Conservation (phyloP, 495 filamentous ascomycete genomes). For the Podospora australis region DNA sequence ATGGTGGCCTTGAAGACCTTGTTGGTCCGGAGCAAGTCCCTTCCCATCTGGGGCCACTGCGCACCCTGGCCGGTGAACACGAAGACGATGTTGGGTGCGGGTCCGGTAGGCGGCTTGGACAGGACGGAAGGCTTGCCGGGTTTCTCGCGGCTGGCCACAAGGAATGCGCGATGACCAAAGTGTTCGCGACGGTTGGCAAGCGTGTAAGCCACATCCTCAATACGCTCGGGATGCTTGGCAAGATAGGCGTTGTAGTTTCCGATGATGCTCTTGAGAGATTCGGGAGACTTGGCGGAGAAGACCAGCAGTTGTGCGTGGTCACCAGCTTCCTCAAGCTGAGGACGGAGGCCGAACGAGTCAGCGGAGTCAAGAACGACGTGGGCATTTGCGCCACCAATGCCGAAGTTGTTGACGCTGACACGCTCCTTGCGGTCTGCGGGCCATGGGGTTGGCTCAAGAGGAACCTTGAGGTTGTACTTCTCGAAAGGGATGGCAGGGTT, state of each 20-base stretch:
- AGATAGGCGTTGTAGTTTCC: not conserved
- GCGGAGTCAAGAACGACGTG: conserved; percentile 26
- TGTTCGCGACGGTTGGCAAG: conserved; percentile 14
- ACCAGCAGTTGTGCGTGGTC: no score
- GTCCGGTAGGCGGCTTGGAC: not conserved
- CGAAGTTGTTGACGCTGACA: conserved; percentile 47
- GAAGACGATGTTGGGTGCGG: conserved; percentile 3
- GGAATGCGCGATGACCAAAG: conserved; percentile 9
- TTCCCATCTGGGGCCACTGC: conserved; percentile 18
- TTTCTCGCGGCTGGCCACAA: not conserved
- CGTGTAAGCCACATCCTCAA: conserved; percentile 13
- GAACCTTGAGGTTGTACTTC: not conserved
- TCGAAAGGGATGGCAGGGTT: conserved; percentile 34
- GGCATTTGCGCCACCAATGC: conserved; percentile 49
- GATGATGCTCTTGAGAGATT: not conserved
- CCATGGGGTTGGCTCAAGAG: conserved; percentile 3
- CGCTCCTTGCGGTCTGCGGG: conserved; percentile 21
- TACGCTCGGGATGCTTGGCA: not conserved
- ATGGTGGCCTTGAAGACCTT: conserved; percentile 9
- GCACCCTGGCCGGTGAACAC: conserved; percentile 19
- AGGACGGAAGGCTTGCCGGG: not conserved
- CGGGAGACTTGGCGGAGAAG: not conserved
- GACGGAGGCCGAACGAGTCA: no score
- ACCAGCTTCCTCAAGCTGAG: no score
- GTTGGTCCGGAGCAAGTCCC: not conserved